Percentiles rank a stretch among this genome's conserved stretches.
Conservation (phyloP, 2,329 filamentous ascomycete species). For the Endocalyx cinctus region DNA sequence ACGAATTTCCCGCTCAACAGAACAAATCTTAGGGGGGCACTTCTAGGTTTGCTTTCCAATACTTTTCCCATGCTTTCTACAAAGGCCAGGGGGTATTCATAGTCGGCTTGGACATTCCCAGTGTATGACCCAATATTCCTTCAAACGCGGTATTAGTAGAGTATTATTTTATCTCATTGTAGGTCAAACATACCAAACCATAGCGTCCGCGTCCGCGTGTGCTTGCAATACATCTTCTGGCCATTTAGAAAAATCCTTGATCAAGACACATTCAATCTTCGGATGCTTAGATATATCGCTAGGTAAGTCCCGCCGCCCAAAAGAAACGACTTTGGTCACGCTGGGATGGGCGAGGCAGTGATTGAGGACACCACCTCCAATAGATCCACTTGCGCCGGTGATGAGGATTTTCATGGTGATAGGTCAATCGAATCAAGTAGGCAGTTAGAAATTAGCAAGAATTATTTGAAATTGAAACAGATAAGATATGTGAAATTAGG, state of each 20-base stretch:
- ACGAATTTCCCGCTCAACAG: slow-evolving; percentile 31
- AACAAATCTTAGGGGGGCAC: slow-evolving; percentile 23
- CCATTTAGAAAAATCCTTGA: slow-evolving; percentile 21
- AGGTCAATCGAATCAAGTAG: no score
- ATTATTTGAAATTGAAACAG: no score
- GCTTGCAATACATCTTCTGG: slow-evolving; percentile 17
- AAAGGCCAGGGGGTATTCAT: slow-evolving; percentile 21
- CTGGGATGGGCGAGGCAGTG: slow-evolving; percentile 28
- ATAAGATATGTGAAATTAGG: no score
- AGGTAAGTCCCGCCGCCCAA: slow-evolving; percentile 25
- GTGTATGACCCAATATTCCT: slow-evolving; percentile 21
- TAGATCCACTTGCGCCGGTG: slow-evolving; percentile 28
- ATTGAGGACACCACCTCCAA: slow-evolving; percentile 27
- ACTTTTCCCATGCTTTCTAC: slow-evolving; percentile 14
- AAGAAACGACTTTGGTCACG: slow-evolving; percentile 25
- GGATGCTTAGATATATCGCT: slow-evolving; percentile 8
- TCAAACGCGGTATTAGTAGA: not conserved
- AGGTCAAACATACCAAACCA: slow-evolving; percentile 20
- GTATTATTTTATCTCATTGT: not conserved
- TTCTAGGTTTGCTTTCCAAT: slow-evolving; percentile 6
- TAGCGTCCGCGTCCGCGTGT: slow-evolving; percentile 22
- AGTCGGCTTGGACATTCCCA: slow-evolving; percentile 13
- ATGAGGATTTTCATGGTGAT: slow-evolving; percentile 32
- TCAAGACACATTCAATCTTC: slow-evolving; percentile 17
- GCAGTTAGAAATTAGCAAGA: no score